Evolutionary conservation across 805 yeast species (phyloP), one percentile per base, ranked within the genome.

Genomic region (Saturnispora saitoi): DNA sequence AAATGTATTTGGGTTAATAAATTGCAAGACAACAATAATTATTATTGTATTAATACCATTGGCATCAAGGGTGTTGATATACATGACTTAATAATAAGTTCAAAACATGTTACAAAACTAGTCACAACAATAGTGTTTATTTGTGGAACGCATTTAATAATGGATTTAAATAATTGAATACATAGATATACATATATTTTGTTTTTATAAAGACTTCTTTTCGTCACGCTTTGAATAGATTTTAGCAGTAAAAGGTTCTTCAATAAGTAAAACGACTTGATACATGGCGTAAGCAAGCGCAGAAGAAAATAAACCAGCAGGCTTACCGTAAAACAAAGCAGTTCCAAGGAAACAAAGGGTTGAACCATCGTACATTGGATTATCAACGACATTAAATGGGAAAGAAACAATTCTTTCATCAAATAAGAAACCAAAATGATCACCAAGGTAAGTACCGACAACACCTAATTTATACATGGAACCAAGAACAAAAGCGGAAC

Each of bases 341-440:
- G 95, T 82, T 40, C 96, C 99, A 61, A 93, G 70, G 73, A 93
- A 93, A 46, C 95, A 81, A 56, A 91, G 70, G 20, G 90, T 78
- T 9, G 95, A 86, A 14, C 99, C 99, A 61, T 85, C 83, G 68
- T 93, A 93, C 99, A 93, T 93, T 55, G 99, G 99, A 67, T 93
- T 91, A 60, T 88, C 83, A 54, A 82, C 76, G 49, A 90, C 79
- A 59, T 82, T 90, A 76, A 93, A 93, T 14, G 99, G 99, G 76
- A 93, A 93, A 1, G 85, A 81, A 15, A 91, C 83, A 51, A 93
- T 96, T 61, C 95, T 77, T 54, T 86, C 78, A 53, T 82, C 81
- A 93, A 91, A 93, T 58, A 93, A 75, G 59, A 93, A 90, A 1
- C 98, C 98, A 67, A 93, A 93, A 69, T 93, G 95, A 66, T 93